Base-by-base conservation (phyloP, 306 rosid species). In the Acacia crassicarpa region DNA sequence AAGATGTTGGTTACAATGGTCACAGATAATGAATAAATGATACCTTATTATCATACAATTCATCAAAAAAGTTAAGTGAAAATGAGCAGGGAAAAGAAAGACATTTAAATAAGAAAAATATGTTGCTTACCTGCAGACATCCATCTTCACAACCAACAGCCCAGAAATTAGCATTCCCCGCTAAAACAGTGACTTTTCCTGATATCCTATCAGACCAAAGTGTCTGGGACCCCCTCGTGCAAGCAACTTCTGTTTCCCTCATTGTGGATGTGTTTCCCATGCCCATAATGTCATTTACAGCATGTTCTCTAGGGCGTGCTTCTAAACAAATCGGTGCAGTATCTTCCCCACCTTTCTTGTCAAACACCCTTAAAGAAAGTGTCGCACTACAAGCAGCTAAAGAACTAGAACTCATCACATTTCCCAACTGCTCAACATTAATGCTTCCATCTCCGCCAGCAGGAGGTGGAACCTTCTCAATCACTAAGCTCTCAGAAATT, bases 91-190 rank as follows among this genome's bases (percentile, higher is more conserved):
- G 54, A 62, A 53, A 43, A 43, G 83, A 73, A 53, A 38, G 59
- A 68, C 17, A 32, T 71, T 69, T 38, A 78, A 68, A 65, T 53
- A 43, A 62, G 11, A 63, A 77, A 65, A 27, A 76, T 46, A 54
- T 46, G 48, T 83, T 10, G 76, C 63, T 76, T 85, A 93, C 99
- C 97, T 92, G 99, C 45, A 95, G 73, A 91, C 94, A 91, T 83
- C 99, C 99, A 91, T 95, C 99, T 75, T 93, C 98, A 90, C 97
- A 93, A 70, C 99, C 99, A 77, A 93, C 97, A 30, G 96, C 96
- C 99, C 98, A 95, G 80, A 95, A 93, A 82, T 95, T 95, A 53
- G 89, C 85, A 82, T 95, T 93, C 81, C 99, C 99, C 74, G 97
- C 98, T 82, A 95, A 88, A 82, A 95, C 99, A 53, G 94, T 92